Base-by-base conservation (phyloP, 2,329 filamentous ascomycete genomes). In the Plenodomus biglobosus region DNA sequence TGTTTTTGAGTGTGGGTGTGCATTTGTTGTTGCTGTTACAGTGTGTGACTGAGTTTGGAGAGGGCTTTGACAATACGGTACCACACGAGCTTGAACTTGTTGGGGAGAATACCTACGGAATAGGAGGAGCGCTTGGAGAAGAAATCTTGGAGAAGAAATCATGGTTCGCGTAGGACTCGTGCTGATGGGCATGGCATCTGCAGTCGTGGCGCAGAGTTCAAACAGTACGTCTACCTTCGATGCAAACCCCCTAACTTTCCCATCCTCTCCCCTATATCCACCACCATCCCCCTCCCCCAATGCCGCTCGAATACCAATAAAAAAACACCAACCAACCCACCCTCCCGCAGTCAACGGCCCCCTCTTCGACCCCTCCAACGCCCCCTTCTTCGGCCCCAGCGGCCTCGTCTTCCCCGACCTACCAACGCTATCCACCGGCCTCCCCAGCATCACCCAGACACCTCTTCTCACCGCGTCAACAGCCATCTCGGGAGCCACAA, bases 321-420 rank as follows among this genome's bases (percentile, higher is more conserved):
- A n/a, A n/a, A n/a, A n/a, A n/a, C n/a, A n/a, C n/a, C n/a, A n/a
- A n/a, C n/a, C n/a, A n/a, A n/a, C n/a, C n/a, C n/a, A n/a, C n/a
- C n/a, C n/a, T n/a, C n/a, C n/a, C n/a, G n/a, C n/a, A 64, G 61
- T 57, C 35, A 55, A 51, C 16, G 56, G 54, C 32, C 58, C 61
- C 2, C 27, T 49, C 19, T 60, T 61, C 48, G 44, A 64, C 36
- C 58, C 58, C 27, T 50, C 52, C 13, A 48, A 55, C 15, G 59
- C 56, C 2, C 53, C 56, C 18, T 48, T 49, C 53, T 64, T 63
- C 41, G 61, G 44, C 16, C 46, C 44, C 30, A 54, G 45, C 38
- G 45, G 43, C 6, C 46, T 62, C 20, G 55, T 61, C 27, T 41
- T 42, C 32, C 27, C 27, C 7, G 27, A 32, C 11, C 3, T 32